phyloP scores from a whole-genome alignment of 176 grass and related monocot species.

The Canna indica region DNA sequence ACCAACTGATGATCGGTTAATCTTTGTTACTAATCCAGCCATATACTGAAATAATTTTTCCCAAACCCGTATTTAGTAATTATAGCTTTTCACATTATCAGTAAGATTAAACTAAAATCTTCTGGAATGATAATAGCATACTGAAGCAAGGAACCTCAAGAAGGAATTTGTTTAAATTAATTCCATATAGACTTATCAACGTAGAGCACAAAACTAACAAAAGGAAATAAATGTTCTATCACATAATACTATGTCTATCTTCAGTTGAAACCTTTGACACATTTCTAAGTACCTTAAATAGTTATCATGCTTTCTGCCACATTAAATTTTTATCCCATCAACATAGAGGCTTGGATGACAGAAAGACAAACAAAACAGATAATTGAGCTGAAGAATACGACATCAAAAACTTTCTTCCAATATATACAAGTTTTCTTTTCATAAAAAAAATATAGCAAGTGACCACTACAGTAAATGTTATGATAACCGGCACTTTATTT shows the following conservation, averaged over 20 bases:
- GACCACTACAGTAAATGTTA: too few relatives aligned
- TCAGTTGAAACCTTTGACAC: too few relatives aligned
- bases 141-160: background rate
- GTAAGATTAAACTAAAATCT: background rate
- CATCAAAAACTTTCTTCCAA: too few relatives aligned
- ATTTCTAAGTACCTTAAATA: too few relatives aligned
- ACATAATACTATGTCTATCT: background rate
- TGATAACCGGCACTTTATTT: too few relatives aligned
- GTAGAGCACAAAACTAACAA: background rate
- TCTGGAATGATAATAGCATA: background rate
- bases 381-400: too few relatives aligned
- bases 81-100: background rate
- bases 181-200: background rate
- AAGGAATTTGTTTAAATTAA: background rate
- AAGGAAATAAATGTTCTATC: background rate
- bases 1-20: constrained; percentile 91
- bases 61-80: background rate
- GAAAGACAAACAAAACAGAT: too few relatives aligned
- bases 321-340: too few relatives aligned
- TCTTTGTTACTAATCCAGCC: constrained; percentile 95
- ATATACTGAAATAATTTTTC: constrained; percentile 59
- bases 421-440: too few relatives aligned
- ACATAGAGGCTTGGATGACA: too few relatives aligned
- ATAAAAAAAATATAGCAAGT: too few relatives aligned
- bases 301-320: too few relatives aligned